These are phyloP conservation scores for Epichloe coenophiala DNA, from an alignment of 2,329 filamentous ascomycete species.

Conservation along the genomic window DNA sequence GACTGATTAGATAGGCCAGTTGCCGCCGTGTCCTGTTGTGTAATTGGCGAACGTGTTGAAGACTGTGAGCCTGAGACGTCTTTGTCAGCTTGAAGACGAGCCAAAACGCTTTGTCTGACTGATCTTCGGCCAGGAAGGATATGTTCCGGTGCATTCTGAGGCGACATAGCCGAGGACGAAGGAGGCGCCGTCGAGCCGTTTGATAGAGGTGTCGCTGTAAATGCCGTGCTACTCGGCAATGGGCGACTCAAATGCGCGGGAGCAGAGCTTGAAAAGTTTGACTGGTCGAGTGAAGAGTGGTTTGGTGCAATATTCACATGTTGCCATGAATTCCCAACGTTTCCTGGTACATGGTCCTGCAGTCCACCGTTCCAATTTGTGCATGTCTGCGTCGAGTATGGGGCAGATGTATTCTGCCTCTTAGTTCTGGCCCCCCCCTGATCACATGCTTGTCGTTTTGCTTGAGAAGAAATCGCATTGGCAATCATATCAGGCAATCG, in stretches of 20 bases:
- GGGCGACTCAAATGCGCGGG: background rate
- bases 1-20: background rate
- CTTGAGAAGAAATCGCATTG: background rate
- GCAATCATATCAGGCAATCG: background rate
- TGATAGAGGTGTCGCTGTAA: background rate
- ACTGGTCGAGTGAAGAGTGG: background rate
- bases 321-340: background rate
- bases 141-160: background rate
- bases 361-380: background rate
- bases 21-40: background rate
- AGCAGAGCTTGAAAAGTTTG: background rate
- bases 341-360: background rate
- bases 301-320: background rate
- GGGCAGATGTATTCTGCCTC: background rate
- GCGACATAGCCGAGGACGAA: background rate
- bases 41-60: background rate
- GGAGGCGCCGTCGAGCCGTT: background rate
- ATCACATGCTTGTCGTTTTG: background rate
- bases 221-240: background rate
- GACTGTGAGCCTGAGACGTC: background rate
- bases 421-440: background rate
- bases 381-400: background rate
- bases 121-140: background rate
- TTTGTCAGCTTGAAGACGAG: conserved; percentile 3
- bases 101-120: conserved; percentile 4